Evolutionary conservation across 2,329 filamentous ascomycete species (phyloP).

Genomic region (Beauveria scarabaeidicola): DNA sequence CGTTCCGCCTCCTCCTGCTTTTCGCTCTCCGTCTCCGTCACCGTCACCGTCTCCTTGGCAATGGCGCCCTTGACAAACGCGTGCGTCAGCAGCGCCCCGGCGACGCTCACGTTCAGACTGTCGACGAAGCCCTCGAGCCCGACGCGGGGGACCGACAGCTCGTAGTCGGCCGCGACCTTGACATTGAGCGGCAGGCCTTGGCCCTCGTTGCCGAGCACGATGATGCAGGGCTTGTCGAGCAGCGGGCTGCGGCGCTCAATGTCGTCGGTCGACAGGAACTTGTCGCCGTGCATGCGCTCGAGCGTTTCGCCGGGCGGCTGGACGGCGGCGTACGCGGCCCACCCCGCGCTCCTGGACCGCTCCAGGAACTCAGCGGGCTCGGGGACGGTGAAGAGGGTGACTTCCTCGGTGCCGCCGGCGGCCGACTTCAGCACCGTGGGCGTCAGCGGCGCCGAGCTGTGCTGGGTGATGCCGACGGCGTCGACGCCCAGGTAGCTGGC

Average conservation of each 20-base stretch:
- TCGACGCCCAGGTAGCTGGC: slow-evolving; percentile 87
- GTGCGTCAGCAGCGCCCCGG: slow-evolving; percentile 66
- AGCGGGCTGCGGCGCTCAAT: slow-evolving; percentile 46
- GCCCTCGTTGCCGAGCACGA: slow-evolving; percentile 79
- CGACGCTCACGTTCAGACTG: slow-evolving; percentile 89
- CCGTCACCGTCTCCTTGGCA: background rate
- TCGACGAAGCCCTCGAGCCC: slow-evolving; percentile 56
- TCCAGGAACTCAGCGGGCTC: slow-evolving; percentile 63
- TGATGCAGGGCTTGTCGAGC: slow-evolving; percentile 55
- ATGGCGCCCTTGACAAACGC: slow-evolving; percentile 48
- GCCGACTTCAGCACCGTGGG: slow-evolving; percentile 79
- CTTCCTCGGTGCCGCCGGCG: slow-evolving; percentile 74
- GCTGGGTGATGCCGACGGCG: slow-evolving; percentile 67
- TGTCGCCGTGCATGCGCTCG: slow-evolving; percentile 26
- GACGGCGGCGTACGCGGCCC: slow-evolving; percentile 75
- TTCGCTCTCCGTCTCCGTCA: too few relatives aligned
- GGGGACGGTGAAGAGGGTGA: slow-evolving; percentile 63
- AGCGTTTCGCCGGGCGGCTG: slow-evolving; percentile 33
- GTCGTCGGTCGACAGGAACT: slow-evolving; percentile 40
- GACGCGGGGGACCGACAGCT: slow-evolving; percentile 55
- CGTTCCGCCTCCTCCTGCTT: background rate
- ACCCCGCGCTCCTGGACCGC: slow-evolving; percentile 60
- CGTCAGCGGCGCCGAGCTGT: slow-evolving; percentile 65
- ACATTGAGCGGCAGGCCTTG: slow-evolving; percentile 60
- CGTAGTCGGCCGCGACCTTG: slow-evolving; percentile 55